Percentiles rank a stretch among this genome's conserved stretches.
phyloP scores from a whole-genome alignment of 352 stramenopile genomes.

The Hyaloperonospora brassicae region DNA sequence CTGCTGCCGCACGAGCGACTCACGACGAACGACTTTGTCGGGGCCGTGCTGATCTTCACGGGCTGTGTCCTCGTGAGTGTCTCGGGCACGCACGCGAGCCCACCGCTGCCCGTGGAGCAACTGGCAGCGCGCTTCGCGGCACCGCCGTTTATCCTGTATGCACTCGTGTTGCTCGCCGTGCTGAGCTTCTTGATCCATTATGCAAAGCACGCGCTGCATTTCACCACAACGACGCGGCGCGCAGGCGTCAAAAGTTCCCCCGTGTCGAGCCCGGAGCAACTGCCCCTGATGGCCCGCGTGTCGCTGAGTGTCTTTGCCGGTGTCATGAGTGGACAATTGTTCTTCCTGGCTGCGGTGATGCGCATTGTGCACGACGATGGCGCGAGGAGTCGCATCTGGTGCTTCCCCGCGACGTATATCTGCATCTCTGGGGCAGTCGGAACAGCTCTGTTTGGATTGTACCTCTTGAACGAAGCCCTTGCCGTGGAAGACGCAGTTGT shows the following conservation, averaged over 20 bases:
- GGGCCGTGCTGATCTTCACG: constrained; percentile 66
- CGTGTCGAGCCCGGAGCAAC: constrained; percentile 16
- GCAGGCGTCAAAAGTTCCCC: constrained; percentile 22
- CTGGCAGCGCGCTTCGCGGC: constrained; percentile 44
- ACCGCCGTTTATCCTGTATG: constrained; percentile 62
- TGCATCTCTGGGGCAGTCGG: constrained; percentile 53
- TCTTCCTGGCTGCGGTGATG: constrained; percentile 67
- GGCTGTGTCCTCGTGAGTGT: constrained; percentile 70
- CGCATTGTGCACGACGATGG: constrained; percentile 50
- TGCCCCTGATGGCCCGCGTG: constrained; percentile 40
- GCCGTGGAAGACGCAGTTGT: constrained; percentile 76
- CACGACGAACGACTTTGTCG: constrained; percentile 68
- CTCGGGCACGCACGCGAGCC: constrained; percentile 56
- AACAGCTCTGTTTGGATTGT: constrained; percentile 57
- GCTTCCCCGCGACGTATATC: constrained; percentile 58
- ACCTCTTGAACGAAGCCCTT: constrained; percentile 69
- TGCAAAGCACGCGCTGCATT: constrained; percentile 44
- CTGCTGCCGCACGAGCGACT: constrained; percentile 61
- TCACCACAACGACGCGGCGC: constrained; percentile 27
- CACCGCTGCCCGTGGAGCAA: constrained; percentile 52
- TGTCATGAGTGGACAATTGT: constrained; percentile 70
- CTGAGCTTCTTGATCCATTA: constrained; percentile 49
- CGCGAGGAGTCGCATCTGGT: constrained; percentile 31
- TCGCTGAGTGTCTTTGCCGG: constrained; percentile 57
- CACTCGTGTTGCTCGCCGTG: constrained; percentile 28